Evolutionary conservation across 805 yeast genomes (phyloP).

Genomic region (Sugiyamaella chiloensis): DNA sequence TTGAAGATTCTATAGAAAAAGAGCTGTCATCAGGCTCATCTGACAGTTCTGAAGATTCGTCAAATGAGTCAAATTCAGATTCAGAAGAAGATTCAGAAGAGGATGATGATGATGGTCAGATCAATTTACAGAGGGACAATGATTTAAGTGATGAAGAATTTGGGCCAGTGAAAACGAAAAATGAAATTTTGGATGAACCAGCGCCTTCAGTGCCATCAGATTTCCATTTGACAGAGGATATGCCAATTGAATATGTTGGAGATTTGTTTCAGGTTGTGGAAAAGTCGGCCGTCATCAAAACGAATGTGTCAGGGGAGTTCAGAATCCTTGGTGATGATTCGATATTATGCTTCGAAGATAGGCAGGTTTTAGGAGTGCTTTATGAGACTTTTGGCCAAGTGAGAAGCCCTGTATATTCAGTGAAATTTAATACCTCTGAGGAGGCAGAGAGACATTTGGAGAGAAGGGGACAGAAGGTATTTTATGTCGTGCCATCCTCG

Average conservation of each 20-base stretch:
- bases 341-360: conserved; percentile 71
- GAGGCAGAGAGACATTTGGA: conserved; percentile 47
- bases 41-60: conserved; percentile 17
- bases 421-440: conserved; percentile 56
- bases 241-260: conserved; percentile 74
- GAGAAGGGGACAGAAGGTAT: conserved; percentile 56
- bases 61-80: conserved; percentile 24
- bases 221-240: conserved; percentile 53
- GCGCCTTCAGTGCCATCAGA: conserved; percentile 68
- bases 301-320: conserved; percentile 76
- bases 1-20: too few species aligned
- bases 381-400: conserved; percentile 90
- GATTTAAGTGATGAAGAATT: conserved; percentile 24
- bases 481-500: conserved; percentile 76
- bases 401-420: conserved; percentile 75
- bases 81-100: conserved; percentile 27
- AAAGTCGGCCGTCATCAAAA: conserved; percentile 65
- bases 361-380: conserved; percentile 67
- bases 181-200: conserved; percentile 68
- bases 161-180: conserved; percentile 68
- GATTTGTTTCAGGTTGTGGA: conserved; percentile 66
- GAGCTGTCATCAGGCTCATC: too few species aligned
- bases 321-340: conserved; percentile 73
- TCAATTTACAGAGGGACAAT: conserved; percentile 6
- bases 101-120: conserved; percentile 20